Evolutionary conservation across 192 early-diverging fungal genomes (phyloP).

Genomic region (Chytriomyces sp.): DNA sequence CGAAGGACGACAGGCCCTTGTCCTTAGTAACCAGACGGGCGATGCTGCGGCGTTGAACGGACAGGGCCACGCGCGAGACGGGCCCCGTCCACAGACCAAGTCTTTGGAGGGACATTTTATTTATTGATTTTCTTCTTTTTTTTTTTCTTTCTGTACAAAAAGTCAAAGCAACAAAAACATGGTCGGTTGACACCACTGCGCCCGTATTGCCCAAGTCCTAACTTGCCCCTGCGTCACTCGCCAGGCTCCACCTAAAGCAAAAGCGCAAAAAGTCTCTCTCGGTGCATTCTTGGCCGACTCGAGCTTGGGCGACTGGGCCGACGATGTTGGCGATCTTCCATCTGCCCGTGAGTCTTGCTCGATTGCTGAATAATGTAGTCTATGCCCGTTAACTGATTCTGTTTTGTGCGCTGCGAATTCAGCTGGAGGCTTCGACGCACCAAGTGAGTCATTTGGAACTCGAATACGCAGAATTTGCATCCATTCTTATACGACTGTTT

Average conservation of each 20-base stretch:
- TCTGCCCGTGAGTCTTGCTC: conserved; percentile 71
- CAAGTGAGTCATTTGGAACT: background rate
- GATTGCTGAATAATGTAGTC: background rate
- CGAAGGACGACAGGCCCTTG: conserved; percentile 45
- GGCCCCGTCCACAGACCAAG: background rate
- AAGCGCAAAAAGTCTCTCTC: conserved; percentile 88
- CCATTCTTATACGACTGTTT: background rate
- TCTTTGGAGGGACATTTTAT: background rate
- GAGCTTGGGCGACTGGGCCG: conserved; percentile 78
- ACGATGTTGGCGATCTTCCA: conserved; percentile 88
- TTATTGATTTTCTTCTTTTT: background rate
- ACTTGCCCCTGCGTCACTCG: background rate
- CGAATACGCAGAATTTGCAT: background rate
- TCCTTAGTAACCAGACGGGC: conserved; percentile 39
- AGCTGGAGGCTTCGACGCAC: conserved; percentile 13
- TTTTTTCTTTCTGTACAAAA: conserved; percentile 9
- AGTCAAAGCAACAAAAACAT: background rate
- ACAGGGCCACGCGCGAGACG: background rate
- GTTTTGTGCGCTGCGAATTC: background rate
- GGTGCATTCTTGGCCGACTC: conserved; percentile 78
- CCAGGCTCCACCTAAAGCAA: conserved; percentile 59
- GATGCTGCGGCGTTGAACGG: conserved; percentile 25
- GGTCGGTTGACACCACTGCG: background rate
- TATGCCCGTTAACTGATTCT: background rate
- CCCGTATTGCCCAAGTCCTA: background rate